phyloP scores from a whole-genome alignment of 192 early-diverging fungal genomes.

The Entophlyctis luteolus region DNA sequence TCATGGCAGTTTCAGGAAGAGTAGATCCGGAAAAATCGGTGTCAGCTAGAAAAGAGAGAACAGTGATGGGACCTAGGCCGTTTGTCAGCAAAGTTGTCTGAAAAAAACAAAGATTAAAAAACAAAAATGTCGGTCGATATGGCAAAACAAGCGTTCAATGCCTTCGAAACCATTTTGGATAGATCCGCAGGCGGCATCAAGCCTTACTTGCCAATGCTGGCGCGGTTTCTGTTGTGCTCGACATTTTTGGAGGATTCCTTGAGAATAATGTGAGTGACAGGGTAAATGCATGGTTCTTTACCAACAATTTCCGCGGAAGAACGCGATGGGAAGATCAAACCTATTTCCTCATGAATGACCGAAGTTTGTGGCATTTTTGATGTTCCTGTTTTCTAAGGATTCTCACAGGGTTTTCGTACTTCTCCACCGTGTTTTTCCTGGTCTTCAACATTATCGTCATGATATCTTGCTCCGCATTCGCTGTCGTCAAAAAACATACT shows the following conservation, averaged over 20 bases:
- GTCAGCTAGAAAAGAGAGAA: too few relatives aligned
- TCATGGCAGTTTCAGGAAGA: too few relatives aligned
- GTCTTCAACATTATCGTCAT: slow-evolving; percentile 75
- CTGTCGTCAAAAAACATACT: slow-evolving; percentile 77
- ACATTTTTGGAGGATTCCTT: slow-evolving; percentile 93
- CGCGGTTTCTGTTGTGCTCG: slow-evolving; percentile 87
- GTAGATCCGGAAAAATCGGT: too few relatives aligned
- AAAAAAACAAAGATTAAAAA: too few relatives aligned
- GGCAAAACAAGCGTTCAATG: slow-evolving; percentile 30
- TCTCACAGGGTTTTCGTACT: slow-evolving; percentile 68
- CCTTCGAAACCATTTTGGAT: slow-evolving; percentile 75
- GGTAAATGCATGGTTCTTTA: neutral
- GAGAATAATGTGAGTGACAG: slow-evolving; percentile 58
- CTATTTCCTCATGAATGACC: slow-evolving; percentile 72
- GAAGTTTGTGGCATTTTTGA: slow-evolving; percentile 34
- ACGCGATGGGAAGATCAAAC: slow-evolving; percentile 88
- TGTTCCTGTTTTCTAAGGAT: neutral
- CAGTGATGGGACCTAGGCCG: too few relatives aligned
- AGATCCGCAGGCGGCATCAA: slow-evolving; percentile 72
- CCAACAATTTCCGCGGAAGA: slow-evolving; percentile 8
- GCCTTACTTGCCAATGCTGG: slow-evolving; percentile 83
- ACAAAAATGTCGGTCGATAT: too few relatives aligned
- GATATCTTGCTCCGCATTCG: slow-evolving; percentile 72
- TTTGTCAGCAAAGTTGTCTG: too few relatives aligned
- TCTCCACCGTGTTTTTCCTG: slow-evolving; percentile 77